phyloP scores from a whole-genome alignment of 257 asterid species.

The Solanum peruvianum region DNA sequence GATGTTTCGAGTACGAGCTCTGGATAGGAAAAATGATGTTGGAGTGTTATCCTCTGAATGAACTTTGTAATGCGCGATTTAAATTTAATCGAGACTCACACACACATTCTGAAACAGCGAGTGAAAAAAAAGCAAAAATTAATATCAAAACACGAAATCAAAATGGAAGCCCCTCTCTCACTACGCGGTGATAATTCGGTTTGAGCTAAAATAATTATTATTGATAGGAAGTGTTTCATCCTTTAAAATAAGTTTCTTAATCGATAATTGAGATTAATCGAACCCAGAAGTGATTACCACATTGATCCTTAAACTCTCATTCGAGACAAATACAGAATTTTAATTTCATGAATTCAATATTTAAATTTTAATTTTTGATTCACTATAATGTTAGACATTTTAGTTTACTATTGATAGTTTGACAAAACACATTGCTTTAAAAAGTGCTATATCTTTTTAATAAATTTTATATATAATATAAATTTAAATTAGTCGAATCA shows the following conservation, averaged over 20 bases:
- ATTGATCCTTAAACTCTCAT: background rate
- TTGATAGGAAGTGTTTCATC: background rate
- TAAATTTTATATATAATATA: background rate
- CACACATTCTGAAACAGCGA: background rate
- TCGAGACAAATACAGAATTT: background rate
- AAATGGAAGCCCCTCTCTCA: background rate
- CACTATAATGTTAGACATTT: background rate
- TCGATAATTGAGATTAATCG: background rate
- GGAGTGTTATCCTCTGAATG: background rate
- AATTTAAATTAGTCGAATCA: background rate
- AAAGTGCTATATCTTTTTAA: background rate
- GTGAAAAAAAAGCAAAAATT: fast-evolving
- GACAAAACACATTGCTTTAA: background rate
- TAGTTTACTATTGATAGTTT: background rate
- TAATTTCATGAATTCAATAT: background rate
- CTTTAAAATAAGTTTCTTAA: background rate
- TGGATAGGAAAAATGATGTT: background rate
- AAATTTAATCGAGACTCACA: background rate
- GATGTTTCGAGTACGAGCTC: fast-evolving
- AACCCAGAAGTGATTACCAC: background rate
- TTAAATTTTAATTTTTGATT: background rate
- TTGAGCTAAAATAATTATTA: background rate
- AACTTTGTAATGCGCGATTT: fast-evolving
- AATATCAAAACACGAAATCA: background rate
- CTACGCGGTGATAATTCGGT: background rate